Evolutionary conservation across 495 filamentous ascomycete genomes (phyloP).

Genomic region (Recurvomyces mirabilis): DNA sequence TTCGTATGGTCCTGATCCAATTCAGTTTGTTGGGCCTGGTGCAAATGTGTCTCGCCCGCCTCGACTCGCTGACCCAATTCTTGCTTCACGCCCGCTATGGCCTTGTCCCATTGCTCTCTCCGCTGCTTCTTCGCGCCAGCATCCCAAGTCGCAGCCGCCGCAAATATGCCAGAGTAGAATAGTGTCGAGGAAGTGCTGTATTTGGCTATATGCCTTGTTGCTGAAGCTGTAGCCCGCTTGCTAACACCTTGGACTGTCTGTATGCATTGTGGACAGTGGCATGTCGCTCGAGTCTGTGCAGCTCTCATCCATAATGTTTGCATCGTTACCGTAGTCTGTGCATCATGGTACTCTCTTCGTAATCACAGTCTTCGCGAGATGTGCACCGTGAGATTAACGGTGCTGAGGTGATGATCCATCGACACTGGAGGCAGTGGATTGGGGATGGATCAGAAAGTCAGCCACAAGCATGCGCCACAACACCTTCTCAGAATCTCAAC

Average conservation of each 20-base stretch:
- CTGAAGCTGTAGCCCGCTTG: conserved; percentile 43
- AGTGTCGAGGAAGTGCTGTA: conserved; percentile 56
- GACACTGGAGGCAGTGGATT: too few species aligned
- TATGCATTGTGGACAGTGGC: conserved; percentile 54
- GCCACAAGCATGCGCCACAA: too few species aligned
- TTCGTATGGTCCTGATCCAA: neutral
- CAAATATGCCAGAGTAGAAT: conserved; percentile 60
- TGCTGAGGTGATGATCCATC: too few species aligned
- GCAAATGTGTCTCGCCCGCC: neutral
- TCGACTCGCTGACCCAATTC: conserved; percentile 25
- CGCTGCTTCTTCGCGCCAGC: conserved; percentile 50
- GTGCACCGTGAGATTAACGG: too few species aligned
- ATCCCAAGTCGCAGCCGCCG: conserved; percentile 58
- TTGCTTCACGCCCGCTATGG: conserved; percentile 40
- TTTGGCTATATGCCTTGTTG: conserved; percentile 40
- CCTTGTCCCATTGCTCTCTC: conserved; percentile 49
- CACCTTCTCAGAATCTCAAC: too few species aligned
- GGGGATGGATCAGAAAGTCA: too few species aligned
- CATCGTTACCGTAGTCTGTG: conserved; percentile 44
- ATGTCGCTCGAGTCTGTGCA: conserved; percentile 48
- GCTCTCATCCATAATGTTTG: conserved; percentile 60
- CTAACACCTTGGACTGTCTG: conserved; percentile 42
- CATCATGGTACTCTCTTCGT: too few species aligned
- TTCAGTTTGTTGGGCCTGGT: neutral
- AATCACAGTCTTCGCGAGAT: too few species aligned